These are phyloP conservation scores for Nannochloris sp. DNA, from an alignment of 139 green algal genomes.

Conservation along the genomic window DNA sequence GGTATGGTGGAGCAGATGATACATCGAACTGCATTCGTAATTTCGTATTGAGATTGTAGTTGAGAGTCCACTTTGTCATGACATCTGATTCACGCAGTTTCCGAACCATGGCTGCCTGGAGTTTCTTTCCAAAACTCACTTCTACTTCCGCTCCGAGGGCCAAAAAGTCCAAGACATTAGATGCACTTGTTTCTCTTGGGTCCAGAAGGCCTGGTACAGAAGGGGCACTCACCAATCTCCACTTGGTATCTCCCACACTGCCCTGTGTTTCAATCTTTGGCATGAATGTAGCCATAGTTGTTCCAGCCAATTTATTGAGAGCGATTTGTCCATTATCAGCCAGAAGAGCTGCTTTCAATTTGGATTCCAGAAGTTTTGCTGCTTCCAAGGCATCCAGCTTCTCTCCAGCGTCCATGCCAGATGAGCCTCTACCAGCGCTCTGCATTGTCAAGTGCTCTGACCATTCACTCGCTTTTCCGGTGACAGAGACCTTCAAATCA, in stretches of 20 bases:
- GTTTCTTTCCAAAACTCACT: slow-evolving; percentile 60
- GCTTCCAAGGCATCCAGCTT: slow-evolving; percentile 49
- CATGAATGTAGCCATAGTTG: slow-evolving; percentile 80
- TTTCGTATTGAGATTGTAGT: slow-evolving; percentile 67
- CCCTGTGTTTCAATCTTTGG: slow-evolving; percentile 91
- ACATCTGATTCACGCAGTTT: slow-evolving; percentile 65
- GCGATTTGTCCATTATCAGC: slow-evolving; percentile 89
- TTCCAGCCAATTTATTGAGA: slow-evolving; percentile 72
- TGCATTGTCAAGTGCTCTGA: slow-evolving; percentile 53
- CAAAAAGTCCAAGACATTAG: slow-evolving; percentile 39
- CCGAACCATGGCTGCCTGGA: slow-evolving; percentile 64
- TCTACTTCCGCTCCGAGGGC: slow-evolving; percentile 85
- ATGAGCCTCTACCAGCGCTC: slow-evolving; percentile 5
- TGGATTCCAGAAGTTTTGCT: slow-evolving; percentile 84
- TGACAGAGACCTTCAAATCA: slow-evolving; percentile 59
- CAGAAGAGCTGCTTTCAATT: slow-evolving; percentile 73
- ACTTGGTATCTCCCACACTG: slow-evolving; percentile 46
- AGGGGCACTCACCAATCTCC: slow-evolving; percentile 80
- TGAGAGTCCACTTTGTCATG: slow-evolving; percentile 72
- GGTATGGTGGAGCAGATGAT: slow-evolving; percentile 40
- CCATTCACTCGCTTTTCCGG: slow-evolving; percentile 59
- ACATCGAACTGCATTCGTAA: slow-evolving; percentile 79
- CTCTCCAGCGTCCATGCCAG: slow-evolving; percentile 14
- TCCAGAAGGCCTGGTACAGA: slow-evolving; percentile 58
- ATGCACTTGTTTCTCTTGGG: slow-evolving; percentile 37